phyloP scores from a whole-genome alignment of 306 rosid species.

The Argentina anserina region DNA sequence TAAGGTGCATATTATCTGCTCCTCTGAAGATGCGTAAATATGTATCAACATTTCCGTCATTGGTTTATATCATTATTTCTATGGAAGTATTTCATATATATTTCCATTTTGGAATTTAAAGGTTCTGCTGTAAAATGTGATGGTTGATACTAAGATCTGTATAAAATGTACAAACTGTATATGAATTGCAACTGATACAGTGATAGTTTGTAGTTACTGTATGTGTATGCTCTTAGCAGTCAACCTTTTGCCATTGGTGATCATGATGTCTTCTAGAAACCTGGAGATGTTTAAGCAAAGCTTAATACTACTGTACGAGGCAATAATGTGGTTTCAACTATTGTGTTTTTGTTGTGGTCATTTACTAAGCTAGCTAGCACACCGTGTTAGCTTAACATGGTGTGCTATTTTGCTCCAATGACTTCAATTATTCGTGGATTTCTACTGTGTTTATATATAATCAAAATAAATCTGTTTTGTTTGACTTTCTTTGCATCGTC shows the following conservation, averaged over 20 bases:
- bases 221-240: not conserved
- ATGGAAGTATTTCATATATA: not conserved
- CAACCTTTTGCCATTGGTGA: not conserved
- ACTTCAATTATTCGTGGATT: not conserved
- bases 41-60: not conserved
- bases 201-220: not conserved
- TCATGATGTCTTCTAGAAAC: not conserved
- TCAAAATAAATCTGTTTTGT: not conserved
- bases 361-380: not conserved
- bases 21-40: not conserved
- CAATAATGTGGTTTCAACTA: not conserved
- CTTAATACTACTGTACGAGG: not conserved
- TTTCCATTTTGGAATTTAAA: not conserved
- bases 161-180: not conserved
- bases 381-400: not conserved
- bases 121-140: not conserved
- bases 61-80: not conserved
- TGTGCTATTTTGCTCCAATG: not conserved
- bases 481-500: conserved; percentile 6
- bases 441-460: not conserved
- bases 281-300: not conserved
- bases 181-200: not conserved
- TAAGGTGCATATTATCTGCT: not conserved
- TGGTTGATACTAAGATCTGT: not conserved
- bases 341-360: not conserved